phyloP scores from a whole-genome alignment of 257 asterid species.

The Hygrophila difformis region DNA sequence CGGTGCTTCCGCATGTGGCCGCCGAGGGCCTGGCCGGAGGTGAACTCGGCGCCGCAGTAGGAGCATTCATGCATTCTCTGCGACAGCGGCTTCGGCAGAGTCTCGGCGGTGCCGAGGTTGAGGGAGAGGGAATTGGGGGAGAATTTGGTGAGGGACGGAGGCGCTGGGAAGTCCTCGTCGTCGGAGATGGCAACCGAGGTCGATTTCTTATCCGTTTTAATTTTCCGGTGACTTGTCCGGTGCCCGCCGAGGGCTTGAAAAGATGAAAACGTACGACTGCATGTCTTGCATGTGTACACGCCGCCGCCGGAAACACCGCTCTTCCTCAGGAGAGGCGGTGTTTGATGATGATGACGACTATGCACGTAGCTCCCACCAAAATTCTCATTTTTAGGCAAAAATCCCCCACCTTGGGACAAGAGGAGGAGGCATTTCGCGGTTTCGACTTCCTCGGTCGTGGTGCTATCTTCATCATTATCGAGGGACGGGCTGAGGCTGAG shows the following conservation, averaged over 20 bases:
- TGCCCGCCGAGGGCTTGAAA: constrained; percentile 80
- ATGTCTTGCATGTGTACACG: constrained; percentile 59
- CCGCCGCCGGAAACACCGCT: constrained; percentile 2
- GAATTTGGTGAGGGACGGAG: constrained; percentile 11
- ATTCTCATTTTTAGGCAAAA: background rate
- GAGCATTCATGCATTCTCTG: constrained; percentile 49
- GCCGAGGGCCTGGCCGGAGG: constrained; percentile 63
- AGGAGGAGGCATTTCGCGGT: constrained; percentile 53
- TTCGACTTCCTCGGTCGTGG: constrained; percentile 45
- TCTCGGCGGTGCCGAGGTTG: constrained; percentile 31
- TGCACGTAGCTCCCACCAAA: too few species aligned
- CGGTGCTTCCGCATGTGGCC: constrained; percentile 73
- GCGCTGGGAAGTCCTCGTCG: constrained; percentile 25
- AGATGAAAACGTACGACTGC: constrained; percentile 43
- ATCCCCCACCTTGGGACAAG: constrained; percentile 31
- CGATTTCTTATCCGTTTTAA: constrained; percentile 24
- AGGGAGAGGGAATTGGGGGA: constrained; percentile 34
- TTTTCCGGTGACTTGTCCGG: constrained; percentile 63
- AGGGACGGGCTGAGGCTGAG: constrained; percentile 5
- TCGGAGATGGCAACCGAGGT: constrained; percentile 28
- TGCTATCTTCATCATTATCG: constrained; percentile 29
- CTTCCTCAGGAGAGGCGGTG: too few species aligned
- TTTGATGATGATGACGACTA: too few species aligned
- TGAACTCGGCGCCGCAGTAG: constrained; percentile 53
- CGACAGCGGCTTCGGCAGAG: constrained; percentile 23